Base-by-base conservation (phyloP, 345 rosid species). In the Salix dunnii region DNA sequence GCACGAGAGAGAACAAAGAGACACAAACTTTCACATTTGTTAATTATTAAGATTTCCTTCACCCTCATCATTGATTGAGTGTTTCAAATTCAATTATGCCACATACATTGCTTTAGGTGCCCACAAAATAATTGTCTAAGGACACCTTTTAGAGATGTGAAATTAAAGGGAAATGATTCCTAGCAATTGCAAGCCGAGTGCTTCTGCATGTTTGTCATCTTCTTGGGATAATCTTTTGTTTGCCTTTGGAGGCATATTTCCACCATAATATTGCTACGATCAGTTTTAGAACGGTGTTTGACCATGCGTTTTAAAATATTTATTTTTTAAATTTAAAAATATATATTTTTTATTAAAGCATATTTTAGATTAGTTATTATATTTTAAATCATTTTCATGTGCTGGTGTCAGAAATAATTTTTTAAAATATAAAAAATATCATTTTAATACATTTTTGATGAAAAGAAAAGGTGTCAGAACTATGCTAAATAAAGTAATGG, bases 201-300 rank as follows among this genome's bases (percentile, higher is more conserved):
- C 18, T 10, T 11, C 25, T 18, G 2, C 10, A 38, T 51, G 38
- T 13, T 65, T 72, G 76, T 53, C 73, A 5, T 72, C 9, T 35
- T 72, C 35, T 21, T 38, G 8, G 27, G 3, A 20, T 7, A 21
- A 23, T 49, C 23, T 53, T 28, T 49, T 17, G 4, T 18, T 46
- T 49, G 51, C 5, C 28, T n/a, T 16, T 46, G 53, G 80, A 53
- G 49, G 63, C 71, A 31, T 31, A 3, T 2, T 73, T 82, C 73
- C 77, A 20, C 42, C 16, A 79, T 77, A 79, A 28, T n/a, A n/a
- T n/a, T n/a, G n/a, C n/a, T n/a, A n/a, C n/a, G n/a, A n/a, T n/a
- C n/a, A n/a, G n/a, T n/a, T n/a, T n/a, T n/a, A n/a, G n/a, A n/a
- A n/a, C n/a, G n/a, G n/a, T n/a, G n/a, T n/a, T n/a, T n/a, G n/a